These are phyloP conservation scores for Austropuccinia psidii DNA, from an alignment of 1,284 basidiomycete genomes.

Conservation along the genomic window DNA sequence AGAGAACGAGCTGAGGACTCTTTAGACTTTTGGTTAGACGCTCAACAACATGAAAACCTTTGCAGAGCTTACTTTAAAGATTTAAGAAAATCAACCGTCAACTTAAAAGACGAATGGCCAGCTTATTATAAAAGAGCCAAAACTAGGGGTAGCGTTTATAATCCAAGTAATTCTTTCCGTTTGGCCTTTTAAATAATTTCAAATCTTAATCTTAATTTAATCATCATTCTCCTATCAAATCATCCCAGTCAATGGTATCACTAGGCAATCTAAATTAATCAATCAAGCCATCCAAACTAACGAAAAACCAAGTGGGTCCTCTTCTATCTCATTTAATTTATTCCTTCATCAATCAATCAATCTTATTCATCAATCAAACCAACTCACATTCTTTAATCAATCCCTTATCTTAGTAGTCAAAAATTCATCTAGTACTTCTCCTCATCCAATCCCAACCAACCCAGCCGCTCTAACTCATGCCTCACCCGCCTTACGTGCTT, in stretches of 20 bases:
- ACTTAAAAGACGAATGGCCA: slow-evolving; percentile 43
- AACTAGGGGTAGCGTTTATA: slow-evolving; percentile 45
- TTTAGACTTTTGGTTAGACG: slow-evolving; percentile 97
- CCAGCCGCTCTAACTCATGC: neutral
- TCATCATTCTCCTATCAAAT: neutral
- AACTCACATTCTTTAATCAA: neutral
- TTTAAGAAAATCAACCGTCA: slow-evolving; percentile 42
- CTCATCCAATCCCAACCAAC: neutral
- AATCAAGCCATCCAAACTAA: neutral
- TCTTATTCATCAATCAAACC: neutral
- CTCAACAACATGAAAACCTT: slow-evolving; percentile 96
- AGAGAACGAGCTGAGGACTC: slow-evolving; percentile 90
- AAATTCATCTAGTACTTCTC: neutral
- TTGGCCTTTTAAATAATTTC: neutral
- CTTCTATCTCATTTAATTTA: too few species aligned
- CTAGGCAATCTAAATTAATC: slow-evolving; percentile 8
- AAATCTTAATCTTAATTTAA: neutral
- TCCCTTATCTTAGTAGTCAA: neutral
- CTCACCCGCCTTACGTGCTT: slow-evolving; percentile 24
- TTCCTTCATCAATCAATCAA: neutral
- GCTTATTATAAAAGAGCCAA: slow-evolving; percentile 44
- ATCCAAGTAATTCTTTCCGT: slow-evolving; percentile 3
- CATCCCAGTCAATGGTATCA: slow-evolving; percentile 19
- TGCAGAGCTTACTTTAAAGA: slow-evolving; percentile 51
- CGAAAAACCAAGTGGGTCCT: neutral